Conservation (phyloP, 129 eudicot genomes). For the Lactuca sativa region DNA sequence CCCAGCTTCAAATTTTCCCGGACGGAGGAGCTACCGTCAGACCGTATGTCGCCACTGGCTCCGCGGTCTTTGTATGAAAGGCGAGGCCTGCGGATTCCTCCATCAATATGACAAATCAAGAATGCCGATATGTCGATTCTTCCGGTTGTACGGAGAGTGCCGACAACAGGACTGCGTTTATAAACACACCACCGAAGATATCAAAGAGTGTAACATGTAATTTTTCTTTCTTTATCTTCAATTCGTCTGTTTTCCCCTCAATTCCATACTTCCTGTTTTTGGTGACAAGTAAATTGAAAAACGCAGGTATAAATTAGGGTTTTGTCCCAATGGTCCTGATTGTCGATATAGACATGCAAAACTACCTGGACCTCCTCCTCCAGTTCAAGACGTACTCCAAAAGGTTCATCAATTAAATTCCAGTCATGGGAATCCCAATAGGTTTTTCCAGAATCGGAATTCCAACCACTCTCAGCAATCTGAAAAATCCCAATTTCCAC, state of each 20-base stretch:
- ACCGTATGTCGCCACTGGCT: conserved; percentile 99
- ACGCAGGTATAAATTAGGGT: conserved; percentile 79
- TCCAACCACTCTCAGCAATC: conserved; percentile 41
- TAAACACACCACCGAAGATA: conserved; percentile 95
- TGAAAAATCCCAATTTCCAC: neutral
- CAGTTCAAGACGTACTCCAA: conserved; percentile 77
- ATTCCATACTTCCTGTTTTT: neutral
- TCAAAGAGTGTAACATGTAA: conserved; percentile 98
- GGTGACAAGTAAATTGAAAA: neutral
- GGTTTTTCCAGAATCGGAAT: conserved; percentile 62
- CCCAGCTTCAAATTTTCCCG: conserved; percentile 34
- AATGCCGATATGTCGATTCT: conserved; percentile 96
- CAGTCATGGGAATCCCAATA: conserved; percentile 51
- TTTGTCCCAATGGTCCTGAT: conserved; percentile 92
- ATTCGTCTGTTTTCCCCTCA: neutral
- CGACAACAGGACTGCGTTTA: conserved; percentile 96
- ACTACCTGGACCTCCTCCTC: conserved; percentile 83
- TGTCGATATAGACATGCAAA: conserved; percentile 87
- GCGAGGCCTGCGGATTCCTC: conserved; percentile 92
- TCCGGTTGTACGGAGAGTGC: conserved; percentile 83
- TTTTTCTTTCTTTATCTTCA: neutral
- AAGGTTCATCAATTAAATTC: conserved; percentile 69
- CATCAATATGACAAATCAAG: conserved; percentile 95
- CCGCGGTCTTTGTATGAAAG: conserved; percentile 93
- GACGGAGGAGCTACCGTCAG: conserved; percentile 83